Percentiles rank a stretch among this genome's conserved stretches.
Conservation (phyloP, 129 eudicot species). For the Arctium minus region DNA sequence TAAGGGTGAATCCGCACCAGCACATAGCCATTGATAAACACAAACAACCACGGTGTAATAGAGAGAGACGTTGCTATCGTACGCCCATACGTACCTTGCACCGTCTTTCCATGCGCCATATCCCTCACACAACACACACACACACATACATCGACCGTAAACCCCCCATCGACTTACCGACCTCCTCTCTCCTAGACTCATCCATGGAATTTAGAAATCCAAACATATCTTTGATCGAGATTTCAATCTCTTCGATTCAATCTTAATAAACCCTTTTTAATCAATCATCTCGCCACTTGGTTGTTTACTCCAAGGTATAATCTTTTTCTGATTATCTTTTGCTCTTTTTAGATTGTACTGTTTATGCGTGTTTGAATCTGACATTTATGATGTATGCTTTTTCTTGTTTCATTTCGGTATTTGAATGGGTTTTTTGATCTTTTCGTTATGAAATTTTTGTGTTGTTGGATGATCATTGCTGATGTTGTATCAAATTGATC, state of each 20-base stretch:
- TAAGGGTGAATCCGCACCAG: conserved; percentile 21
- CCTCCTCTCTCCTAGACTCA: conserved; percentile 5
- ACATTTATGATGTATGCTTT: conserved; percentile 4
- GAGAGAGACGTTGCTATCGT: conserved; percentile 33
- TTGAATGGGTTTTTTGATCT: conserved; percentile 17
- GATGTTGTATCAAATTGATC: conserved; percentile 15
- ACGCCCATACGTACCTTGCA: conserved; percentile 39
- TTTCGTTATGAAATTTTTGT: conserved; percentile 3
- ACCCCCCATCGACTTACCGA: conserved; percentile 33
- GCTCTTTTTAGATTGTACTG: conserved; percentile 1
- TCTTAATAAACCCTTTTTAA: conserved; percentile 6
- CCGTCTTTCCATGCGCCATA: conserved; percentile 41
- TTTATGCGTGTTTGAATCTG: conserved; percentile 25
- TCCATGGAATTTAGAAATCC: conserved; percentile 1
- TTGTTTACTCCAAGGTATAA: conserved; percentile 22
- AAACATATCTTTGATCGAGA: conserved; percentile 14
- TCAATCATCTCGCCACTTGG: conserved; percentile 13
- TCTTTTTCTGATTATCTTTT: conserved; percentile 10
- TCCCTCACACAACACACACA: conserved; percentile 15
- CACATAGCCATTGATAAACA: conserved; percentile 26
- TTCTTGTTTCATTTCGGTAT: not conserved
- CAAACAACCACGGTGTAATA: conserved; percentile 7
- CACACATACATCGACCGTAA: conserved; percentile 21
- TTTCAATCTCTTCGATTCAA: conserved; percentile 19
- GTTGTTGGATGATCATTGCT: conserved; percentile 28